phyloP scores from a whole-genome alignment of 2,329 filamentous ascomycete genomes.

The Diaporthe velutina region DNA sequence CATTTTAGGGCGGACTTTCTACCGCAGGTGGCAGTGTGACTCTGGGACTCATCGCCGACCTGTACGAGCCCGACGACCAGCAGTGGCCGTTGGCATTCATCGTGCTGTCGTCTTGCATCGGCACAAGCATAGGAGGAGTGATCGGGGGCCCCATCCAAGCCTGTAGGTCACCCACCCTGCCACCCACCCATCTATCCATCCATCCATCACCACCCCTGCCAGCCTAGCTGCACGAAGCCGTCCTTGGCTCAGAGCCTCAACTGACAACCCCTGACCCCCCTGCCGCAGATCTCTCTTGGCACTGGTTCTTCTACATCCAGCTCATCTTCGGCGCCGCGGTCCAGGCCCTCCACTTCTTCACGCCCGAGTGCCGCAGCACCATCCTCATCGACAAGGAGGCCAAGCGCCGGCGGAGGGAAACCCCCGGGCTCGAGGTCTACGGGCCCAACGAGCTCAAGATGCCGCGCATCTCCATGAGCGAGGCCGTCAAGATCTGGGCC shows the following conservation, averaged over 20 bases:
- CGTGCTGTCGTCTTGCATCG: slow-evolving; percentile 67
- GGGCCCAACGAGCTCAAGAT: slow-evolving; percentile 59
- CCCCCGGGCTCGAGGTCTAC: slow-evolving; percentile 55
- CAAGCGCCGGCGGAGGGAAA: slow-evolving; percentile 62
- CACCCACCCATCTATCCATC: too few relatives aligned
- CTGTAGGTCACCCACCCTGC: neutral
- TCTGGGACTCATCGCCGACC: slow-evolving; percentile 73
- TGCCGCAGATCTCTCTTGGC: slow-evolving; percentile 45
- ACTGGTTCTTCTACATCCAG: slow-evolving; percentile 75
- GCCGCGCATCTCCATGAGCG: slow-evolving; percentile 50
- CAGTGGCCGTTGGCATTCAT: slow-evolving; percentile 73
- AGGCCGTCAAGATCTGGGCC: slow-evolving; percentile 64
- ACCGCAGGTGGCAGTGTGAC: slow-evolving; percentile 76
- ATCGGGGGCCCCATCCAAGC: slow-evolving; percentile 56
- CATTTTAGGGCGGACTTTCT: slow-evolving; percentile 63
- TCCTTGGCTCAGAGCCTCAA: neutral
- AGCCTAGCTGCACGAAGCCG: neutral
- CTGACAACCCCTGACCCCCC: neutral
- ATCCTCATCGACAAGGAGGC: slow-evolving; percentile 71
- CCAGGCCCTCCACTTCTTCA: slow-evolving; percentile 62
- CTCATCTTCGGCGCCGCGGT: slow-evolving; percentile 67
- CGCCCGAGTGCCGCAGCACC: slow-evolving; percentile 70
- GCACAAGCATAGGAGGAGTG: slow-evolving; percentile 66
- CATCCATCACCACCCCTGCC: too few relatives aligned
- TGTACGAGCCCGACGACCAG: slow-evolving; percentile 69